phyloP scores from a whole-genome alignment of 2,329 filamentous ascomycete genomes.

The Hirsutella rhossiliensis region DNA sequence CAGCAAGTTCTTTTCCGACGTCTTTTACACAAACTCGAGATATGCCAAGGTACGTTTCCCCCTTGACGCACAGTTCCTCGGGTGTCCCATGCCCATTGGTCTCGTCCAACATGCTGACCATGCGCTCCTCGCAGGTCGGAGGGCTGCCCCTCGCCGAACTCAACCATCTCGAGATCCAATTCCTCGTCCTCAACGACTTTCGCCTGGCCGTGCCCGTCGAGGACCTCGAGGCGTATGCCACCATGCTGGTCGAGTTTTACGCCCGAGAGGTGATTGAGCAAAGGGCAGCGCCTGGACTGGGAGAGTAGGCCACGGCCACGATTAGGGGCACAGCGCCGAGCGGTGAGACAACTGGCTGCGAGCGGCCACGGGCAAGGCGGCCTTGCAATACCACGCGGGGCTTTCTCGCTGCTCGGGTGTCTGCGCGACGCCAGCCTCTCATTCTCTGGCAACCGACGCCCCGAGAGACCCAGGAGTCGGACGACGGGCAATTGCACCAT shows the following conservation, averaged over 20 bases:
- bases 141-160: constrained; percentile 84
- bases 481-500: no score
- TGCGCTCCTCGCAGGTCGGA: constrained; percentile 55
- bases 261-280: constrained; percentile 66
- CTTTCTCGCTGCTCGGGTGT: no score
- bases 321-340: no score
- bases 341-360: no score
- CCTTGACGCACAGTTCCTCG: no score
- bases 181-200: constrained; percentile 91
- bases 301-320: background rate
- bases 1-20: constrained; percentile 98
- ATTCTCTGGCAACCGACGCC: no score
- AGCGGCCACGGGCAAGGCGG: no score
- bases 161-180: constrained; percentile 93
- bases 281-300: constrained; percentile 2
- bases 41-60: constrained; percentile 76
- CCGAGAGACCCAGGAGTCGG: no score
- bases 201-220: constrained; percentile 85
- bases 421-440: no score
- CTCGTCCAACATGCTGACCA: constrained; percentile 4
- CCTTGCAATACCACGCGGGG: no score
- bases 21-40: constrained; percentile 98
- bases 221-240: constrained; percentile 92
- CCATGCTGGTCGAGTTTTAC: constrained; percentile 97
- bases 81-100: no score